Evolutionary conservation across 169 alveolate species (phyloP), one percentile per base, ranked within the genome.

Genomic region (Eimeria necatrix): DNA sequence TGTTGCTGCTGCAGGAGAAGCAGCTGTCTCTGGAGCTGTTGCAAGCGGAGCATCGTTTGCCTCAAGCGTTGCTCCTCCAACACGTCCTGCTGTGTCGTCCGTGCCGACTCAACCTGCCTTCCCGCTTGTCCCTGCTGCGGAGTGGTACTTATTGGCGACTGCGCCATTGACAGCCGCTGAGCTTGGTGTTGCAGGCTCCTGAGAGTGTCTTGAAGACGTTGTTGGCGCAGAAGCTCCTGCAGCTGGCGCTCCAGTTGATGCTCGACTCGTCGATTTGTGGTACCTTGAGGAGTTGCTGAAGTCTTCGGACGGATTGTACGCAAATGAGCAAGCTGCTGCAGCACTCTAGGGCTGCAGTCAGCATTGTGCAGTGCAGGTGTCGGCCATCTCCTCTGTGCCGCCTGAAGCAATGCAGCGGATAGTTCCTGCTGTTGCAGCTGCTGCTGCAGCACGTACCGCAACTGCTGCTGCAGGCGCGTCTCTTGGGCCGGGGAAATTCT

Each of bases 241-340:
- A 68, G 73, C 85, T 87, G 94, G 22, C 94, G 70, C 94, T 87
- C 86, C 53, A 61, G 83, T 20, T 70, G 70, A 26, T 87, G 92
- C 52, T 85, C 92, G 56, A 85, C 60, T 85, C 59, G 16, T 53
- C 74, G 56, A 81, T 53, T 26, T 52, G 53, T 71, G 24, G 59
- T 56, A 81, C 53, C 0, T 53, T 76, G 86, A 48, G 86, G 46
- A 48, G 51, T 52, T 4, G 68, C 20, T 48, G 86, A 32, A 76
- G 64, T 46, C 64, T 76, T 59, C 51, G 86, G 86, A 7, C 51
- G 86, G 64, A 48, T 76, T n/a, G 86, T n/a, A 76, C 86, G 86
- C 46, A 76, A 61, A n/a, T 48, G 86, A 59, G 68, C 61, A n/a
- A 14, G 86, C 49, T 76, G 64, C 86, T 76, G 26, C 86, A 49